Evolutionary conservation across 169 alveolate species (phyloP).

Genomic region (Plasmodium berghei): DNA sequence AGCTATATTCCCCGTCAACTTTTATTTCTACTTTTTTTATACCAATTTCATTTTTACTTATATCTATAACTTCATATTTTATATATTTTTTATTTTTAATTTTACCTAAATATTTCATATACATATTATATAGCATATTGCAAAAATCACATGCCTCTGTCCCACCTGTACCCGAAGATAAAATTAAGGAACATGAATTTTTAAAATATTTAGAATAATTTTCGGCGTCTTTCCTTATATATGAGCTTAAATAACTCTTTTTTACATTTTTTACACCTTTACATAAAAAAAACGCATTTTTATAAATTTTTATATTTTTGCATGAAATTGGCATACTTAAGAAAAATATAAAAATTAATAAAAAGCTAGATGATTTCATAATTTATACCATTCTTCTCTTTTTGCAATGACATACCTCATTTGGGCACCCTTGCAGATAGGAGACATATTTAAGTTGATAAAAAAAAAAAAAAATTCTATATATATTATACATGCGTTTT

Average conservation of each 20-base stretch:
- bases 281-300: slow-evolving; percentile 28
- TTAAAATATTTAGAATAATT: slow-evolving; percentile 70
- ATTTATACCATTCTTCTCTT: not conserved
- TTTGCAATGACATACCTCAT: not conserved
- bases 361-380: slow-evolving; percentile 11
- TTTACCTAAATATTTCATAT: slow-evolving; percentile 79
- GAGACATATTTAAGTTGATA: too few relatives aligned
- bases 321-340: slow-evolving; percentile 40
- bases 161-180: slow-evolving; percentile 85
- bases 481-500: too few relatives aligned
- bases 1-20: slow-evolving; percentile 84
- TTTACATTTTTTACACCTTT: slow-evolving; percentile 15
- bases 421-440: not conserved
- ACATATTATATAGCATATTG: slow-evolving; percentile 82
- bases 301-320: not conserved
- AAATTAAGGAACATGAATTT: slow-evolving; percentile 60
- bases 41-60: slow-evolving; percentile 81
- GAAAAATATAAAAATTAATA: slow-evolving; percentile 15
- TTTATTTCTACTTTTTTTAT: slow-evolving; percentile 81
- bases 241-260: slow-evolving; percentile 34
- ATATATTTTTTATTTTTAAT: slow-evolving; percentile 71
- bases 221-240: slow-evolving; percentile 55
- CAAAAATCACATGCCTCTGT: slow-evolving; percentile 87
- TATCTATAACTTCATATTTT: slow-evolving; percentile 76
- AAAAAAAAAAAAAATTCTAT: too few relatives aligned